These are phyloP conservation scores for Aspergillus sp. DNA, from an alignment of 2,329 filamentous ascomycete species.

Conservation along the genomic window DNA sequence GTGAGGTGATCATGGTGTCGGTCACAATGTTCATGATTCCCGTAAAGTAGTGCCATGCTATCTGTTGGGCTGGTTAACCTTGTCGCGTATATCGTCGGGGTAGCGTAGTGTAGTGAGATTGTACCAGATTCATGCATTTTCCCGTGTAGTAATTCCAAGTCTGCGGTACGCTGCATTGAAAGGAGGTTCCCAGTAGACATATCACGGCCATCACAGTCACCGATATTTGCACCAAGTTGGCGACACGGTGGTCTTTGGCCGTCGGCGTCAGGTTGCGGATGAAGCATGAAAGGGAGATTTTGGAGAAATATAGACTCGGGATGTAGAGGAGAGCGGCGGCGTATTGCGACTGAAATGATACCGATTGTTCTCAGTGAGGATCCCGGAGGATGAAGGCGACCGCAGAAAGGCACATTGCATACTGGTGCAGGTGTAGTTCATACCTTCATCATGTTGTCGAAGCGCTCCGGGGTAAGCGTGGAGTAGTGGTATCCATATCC, in stretches of 20 bases:
- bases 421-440: constrained; percentile 12
- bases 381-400: not conserved
- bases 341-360: constrained; percentile 21
- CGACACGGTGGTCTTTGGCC: constrained; percentile 19
- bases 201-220: constrained; percentile 19
- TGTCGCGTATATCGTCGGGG: no score
- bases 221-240: constrained; percentile 14
- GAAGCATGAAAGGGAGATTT: constrained; percentile 27
- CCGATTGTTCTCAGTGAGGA: constrained; percentile 1
- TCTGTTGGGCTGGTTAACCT: not conserved
- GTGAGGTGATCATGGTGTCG: constrained; percentile 23
- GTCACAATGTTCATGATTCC: constrained; percentile 24
- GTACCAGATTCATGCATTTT: constrained; percentile 23
- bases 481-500: constrained; percentile 25
- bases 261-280: constrained; percentile 24
- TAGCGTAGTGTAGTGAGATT: not conserved
- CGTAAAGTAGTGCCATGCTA: constrained; percentile 22
- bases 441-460: constrained; percentile 25
- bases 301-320: constrained; percentile 25
- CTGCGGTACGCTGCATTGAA: constrained; percentile 21
- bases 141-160: constrained; percentile 24
- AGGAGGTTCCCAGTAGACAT: constrained; percentile 20
- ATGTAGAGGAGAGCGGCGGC: constrained; percentile 23
- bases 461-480: constrained; percentile 14
- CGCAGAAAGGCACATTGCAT: no score